Evolutionary conservation across 805 yeast genomes (phyloP), one percentile per base, ranked within the genome.

Genomic region (Spathaspora sp.): DNA sequence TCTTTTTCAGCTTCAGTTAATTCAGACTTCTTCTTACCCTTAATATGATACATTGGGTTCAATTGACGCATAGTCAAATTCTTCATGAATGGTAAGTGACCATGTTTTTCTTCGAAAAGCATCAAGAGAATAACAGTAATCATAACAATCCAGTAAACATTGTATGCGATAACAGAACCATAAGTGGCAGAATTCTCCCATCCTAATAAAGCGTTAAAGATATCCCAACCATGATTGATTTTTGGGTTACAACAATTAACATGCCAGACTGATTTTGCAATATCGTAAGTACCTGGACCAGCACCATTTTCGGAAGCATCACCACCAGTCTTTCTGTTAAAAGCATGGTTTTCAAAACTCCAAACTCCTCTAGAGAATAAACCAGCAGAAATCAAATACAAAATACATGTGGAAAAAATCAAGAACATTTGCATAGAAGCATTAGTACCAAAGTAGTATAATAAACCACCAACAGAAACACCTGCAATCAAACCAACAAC

Each of bases 161-260:
- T 89, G 77, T 91, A 92, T 42, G 91, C 81, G 47, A 92, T 71
- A 53, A 91, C 90, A 2, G 96, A 87, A 50, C 97, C 96, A 65
- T 88, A 79, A 57, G 96, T 89, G 55, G 96, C 97, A 47, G 96
- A 80, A 74, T 91, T 91, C 73, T 90, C 96, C 97, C 97, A 92
- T 55, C 97, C 97, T 55, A 91, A 75, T 50, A 91, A 68, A 28
- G 97, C 87, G 66, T 92, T 92, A 79, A 91, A 91, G 57, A 91
- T 83, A 79, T 89, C 96, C 97, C 97, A 92, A 72, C 97, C 97
- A 60, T 85, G 83, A 69, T 86, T 91, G 52, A 78, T 75, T 68
- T 86, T 90, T 43, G 97, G 97, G 72, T 89, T 90, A 76, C 97
- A 92, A 75, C 97, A 91, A 78, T 91, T 90, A 55, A 92, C 92